Evolutionary conservation across 1,284 basidiomycete species (phyloP), one percentile per base, ranked within the genome.

Genomic region (Marasmius sp.): DNA sequence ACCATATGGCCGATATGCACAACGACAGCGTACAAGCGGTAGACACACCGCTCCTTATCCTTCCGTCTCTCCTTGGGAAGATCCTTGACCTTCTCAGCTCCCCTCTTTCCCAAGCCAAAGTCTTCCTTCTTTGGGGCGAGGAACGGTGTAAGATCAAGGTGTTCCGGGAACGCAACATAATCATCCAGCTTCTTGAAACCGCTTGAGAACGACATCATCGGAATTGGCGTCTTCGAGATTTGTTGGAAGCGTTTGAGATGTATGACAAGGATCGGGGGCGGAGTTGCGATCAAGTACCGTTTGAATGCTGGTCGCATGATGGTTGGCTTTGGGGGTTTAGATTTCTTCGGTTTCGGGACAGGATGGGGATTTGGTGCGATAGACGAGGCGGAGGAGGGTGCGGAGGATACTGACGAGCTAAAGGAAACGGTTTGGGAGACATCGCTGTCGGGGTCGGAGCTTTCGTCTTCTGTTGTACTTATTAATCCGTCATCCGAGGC

Each of bases 201-300:
- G 55, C 81, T 80, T 58, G 82, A 85, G 70, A 87, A 86, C 34
- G 84, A 82, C 65, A 83, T 74, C 70, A 86, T 70, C 41, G 81
- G 76, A 50, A 73, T 70, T 5, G 45, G 11, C 75, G 38, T 58
- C 22, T 81, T 80, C 61, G 79, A 73, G 54, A 83, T 74, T 73
- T 95, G 93, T 74, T 96, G 93, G 79, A 98, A 98, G 38, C 95
- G 85, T 78, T 97, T 98, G 57, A 97, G 83, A 68, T 98, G 95
- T 64, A 98, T 86, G 58, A 97, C 92, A 61, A 98, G 85, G 36
- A 97, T 85, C 0, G 94, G 93, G 0, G 95, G 95, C 0, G 93
- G 89, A 0, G 84, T 85, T 5, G 91, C 86, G 69, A 98, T 93
- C 63, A 98, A 86, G 74, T 97, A 98, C 8, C 95, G 90, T 76